phyloP scores from a whole-genome alignment of 2,329 filamentous ascomycete genomes.

The Lasiodiplodia gonubiensis region DNA sequence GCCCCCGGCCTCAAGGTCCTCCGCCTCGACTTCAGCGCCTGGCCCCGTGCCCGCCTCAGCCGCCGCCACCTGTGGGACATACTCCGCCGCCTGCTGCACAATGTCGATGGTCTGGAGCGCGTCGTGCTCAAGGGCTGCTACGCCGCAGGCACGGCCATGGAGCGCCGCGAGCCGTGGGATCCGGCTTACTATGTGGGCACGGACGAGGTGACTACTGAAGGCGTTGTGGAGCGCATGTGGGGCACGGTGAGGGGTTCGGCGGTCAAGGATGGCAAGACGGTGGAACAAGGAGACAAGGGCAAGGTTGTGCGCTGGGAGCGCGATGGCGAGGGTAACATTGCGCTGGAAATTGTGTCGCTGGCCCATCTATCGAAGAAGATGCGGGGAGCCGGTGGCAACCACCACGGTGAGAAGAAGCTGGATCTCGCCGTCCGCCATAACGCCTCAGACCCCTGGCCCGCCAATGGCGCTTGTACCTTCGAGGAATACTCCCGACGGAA shows the following conservation, averaged over 20 bases:
- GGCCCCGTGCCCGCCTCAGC: constrained; percentile 41
- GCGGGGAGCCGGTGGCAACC: constrained; percentile 20
- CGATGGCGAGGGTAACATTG: constrained; percentile 34
- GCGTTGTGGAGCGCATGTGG: constrained; percentile 44
- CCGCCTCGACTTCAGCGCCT: constrained; percentile 44
- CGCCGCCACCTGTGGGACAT: constrained; percentile 42
- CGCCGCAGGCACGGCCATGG: constrained; percentile 41
- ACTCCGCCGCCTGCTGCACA: constrained; percentile 38
- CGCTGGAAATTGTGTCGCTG: constrained; percentile 41
- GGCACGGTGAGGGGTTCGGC: constrained; percentile 33
- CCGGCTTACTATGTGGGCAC: constrained; percentile 45
- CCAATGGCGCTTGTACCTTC: constrained; percentile 40
- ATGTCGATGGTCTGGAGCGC: constrained; percentile 40
- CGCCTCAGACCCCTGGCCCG: constrained; percentile 38
- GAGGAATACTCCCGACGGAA: constrained; percentile 39
- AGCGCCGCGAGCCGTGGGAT: constrained; percentile 42
- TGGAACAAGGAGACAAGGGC: constrained; percentile 34
- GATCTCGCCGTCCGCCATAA: constrained; percentile 27
- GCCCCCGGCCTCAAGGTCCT: constrained; percentile 42
- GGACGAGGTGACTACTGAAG: constrained; percentile 42
- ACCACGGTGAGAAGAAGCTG: constrained; percentile 18
- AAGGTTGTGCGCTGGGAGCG: constrained; percentile 43
- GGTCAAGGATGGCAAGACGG: constrained; percentile 31
- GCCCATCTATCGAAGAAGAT: constrained; percentile 33
- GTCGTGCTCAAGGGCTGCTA: constrained; percentile 41